These are phyloP conservation scores for Penicillium sp. DNA, from an alignment of 2,329 filamentous ascomycete species.

Conservation along the genomic window DNA sequence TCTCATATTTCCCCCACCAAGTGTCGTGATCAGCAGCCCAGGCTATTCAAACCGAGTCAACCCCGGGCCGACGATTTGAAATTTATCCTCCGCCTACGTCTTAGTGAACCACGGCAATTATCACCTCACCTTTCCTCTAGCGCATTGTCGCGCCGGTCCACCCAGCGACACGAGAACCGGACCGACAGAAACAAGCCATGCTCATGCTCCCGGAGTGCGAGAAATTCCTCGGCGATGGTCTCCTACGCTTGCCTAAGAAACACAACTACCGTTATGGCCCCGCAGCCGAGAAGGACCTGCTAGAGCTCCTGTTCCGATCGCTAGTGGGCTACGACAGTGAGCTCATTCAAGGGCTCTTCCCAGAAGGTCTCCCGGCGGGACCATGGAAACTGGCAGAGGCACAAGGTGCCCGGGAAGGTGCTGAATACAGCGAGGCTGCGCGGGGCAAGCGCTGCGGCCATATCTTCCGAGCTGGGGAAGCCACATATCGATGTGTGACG, in stretches of 20 bases:
- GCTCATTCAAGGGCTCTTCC: conserved; percentile 80
- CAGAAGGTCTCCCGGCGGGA: conserved; percentile 65
- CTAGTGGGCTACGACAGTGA: conserved; percentile 75
- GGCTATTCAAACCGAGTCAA: neutral
- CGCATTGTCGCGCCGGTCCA: conserved; percentile 16
- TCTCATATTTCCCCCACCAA: conserved; percentile 22
- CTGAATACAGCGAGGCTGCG: conserved; percentile 90
- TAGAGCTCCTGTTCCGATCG: conserved; percentile 82
- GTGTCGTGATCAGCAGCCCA: conserved; percentile 11
- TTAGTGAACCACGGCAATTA: conserved; percentile 4
- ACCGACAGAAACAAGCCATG: conserved; percentile 30
- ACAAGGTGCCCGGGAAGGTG: conserved; percentile 89
- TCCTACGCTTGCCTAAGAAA: conserved; percentile 73
- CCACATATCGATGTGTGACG: conserved; percentile 90
- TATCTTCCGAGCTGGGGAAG: conserved; percentile 93
- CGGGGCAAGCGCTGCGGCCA: conserved; percentile 94
- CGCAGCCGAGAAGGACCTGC: conserved; percentile 69
- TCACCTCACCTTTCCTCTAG: neutral
- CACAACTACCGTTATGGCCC: conserved; percentile 76
- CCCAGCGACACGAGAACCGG: conserved; percentile 16
- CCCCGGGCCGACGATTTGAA: neutral
- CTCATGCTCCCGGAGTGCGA: conserved; percentile 59
- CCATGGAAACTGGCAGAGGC: conserved; percentile 79
- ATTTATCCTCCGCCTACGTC: neutral
- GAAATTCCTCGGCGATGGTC: conserved; percentile 78